Evolutionary conservation across 768 basidiomycete species (phyloP), one percentile per base, ranked within the genome.

Genomic region (Suillus subaureus): DNA sequence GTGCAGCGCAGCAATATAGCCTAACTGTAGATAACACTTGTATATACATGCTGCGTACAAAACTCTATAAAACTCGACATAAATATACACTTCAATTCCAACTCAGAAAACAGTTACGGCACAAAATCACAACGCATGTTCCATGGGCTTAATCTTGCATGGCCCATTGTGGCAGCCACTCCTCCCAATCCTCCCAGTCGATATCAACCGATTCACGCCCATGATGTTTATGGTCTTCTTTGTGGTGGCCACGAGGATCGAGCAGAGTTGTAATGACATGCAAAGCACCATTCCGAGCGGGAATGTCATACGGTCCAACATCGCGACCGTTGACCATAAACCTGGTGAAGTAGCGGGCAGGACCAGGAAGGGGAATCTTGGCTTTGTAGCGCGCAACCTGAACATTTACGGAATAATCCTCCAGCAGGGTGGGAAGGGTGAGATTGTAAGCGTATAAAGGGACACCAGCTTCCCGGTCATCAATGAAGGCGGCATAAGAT

Each of bases 211-310:
- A 60, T 26, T 45, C 33, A 8, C 58, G 62, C 18, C 42, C n/a
- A 31, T 42, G 9, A 16, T 60, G 33, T 13, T 62, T 55, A 49
- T 57, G 43, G 4, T 62, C 58, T 5, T 23, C 40, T 49, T 60
- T 63, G 37, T 63, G 69, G 28, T 61, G 55, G 61, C 61, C 71
- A 42, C 79, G 76, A 31, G 85, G 84, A 70, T 83, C 77, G 37
- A 85, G 72, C 16, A 86, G 61, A 62, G 70, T 70, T 55, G 76
- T 70, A 55, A 86, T 70, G 49, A 83, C 78, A 71, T 90, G 88
- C 39, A 85, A 73, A 28, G 83, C 89, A 39, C 87, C 89, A 69
- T 90, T 89, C 37, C 84, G 74, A 11, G 82, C 80, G 5, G 83
- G 82, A 23, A 85, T 73, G 69, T 90, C 88, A 39, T 79, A 73